Conservation (phyloP, 371 early-diverging fungal species). For the Enteropsectra breve region DNA sequence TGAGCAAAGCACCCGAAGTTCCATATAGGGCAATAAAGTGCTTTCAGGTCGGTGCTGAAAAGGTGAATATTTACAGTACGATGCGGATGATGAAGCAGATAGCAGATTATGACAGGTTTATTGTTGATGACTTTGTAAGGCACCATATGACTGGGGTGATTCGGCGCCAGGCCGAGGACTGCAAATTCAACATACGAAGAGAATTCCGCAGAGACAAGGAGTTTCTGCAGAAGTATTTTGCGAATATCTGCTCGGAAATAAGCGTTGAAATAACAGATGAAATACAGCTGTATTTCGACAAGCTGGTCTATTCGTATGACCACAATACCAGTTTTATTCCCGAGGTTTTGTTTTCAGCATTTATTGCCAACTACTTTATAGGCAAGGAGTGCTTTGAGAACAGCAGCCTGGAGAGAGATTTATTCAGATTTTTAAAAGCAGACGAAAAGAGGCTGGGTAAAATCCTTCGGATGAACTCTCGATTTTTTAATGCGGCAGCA, state of each 20-base stretch:
- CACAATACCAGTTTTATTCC: neutral
- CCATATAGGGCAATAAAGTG: too few relatives aligned
- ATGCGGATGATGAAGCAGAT: neutral
- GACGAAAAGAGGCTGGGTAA: neutral
- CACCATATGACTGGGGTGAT: neutral
- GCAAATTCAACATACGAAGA: conserved; percentile 1
- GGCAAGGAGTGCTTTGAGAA: neutral
- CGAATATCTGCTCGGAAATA: neutral
- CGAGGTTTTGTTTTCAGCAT: neutral
- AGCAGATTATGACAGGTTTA: neutral
- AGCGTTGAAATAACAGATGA: neutral
- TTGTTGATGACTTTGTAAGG: neutral
- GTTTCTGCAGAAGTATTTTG: neutral
- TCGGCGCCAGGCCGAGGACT: neutral
- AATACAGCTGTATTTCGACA: conserved; percentile 3
- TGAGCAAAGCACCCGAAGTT: too few relatives aligned
- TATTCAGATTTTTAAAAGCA: neutral
- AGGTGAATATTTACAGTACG: neutral
- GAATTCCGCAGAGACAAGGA: neutral
- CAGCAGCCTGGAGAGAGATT: neutral
- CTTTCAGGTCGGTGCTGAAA: too few relatives aligned
- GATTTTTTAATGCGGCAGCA: too few relatives aligned
- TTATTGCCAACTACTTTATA: conserved; percentile 2
- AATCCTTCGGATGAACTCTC: too few relatives aligned
- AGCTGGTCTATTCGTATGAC: conserved; percentile 1